Conservation (phyloP, 148 eudicot genomes). For the Spergularia marina region DNA sequence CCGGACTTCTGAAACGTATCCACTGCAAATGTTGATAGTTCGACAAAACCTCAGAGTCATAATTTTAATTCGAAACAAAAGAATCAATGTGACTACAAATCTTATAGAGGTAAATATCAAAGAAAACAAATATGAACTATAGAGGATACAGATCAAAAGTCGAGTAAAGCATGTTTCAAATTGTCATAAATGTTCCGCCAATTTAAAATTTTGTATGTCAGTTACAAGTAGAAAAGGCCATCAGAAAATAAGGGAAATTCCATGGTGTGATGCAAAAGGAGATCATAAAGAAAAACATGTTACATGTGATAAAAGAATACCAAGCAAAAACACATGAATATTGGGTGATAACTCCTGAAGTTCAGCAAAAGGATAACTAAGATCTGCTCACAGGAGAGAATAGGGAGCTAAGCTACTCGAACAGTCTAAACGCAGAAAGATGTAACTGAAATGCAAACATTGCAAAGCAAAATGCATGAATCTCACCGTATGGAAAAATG, state of each 20-base stretch:
- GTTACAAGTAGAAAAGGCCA: conserved; percentile 2
- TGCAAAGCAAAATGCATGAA: not conserved
- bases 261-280: not conserved
- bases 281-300: not conserved
- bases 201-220: not conserved
- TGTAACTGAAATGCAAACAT: not conserved
- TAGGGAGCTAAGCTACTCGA: not conserved
- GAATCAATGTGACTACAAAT: not conserved
- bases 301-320: not conserved
- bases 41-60: not conserved
- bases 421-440: not conserved
- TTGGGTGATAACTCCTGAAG: not conserved
- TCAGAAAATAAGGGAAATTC: not conserved
- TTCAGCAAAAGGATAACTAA: not conserved
- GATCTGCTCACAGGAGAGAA: not conserved
- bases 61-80: not conserved
- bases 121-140: not conserved
- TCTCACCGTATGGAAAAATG: conserved; percentile 56
- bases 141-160: not conserved
- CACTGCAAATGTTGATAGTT: conserved; percentile 41
- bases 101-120: not conserved
- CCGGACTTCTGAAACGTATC: conserved; percentile 58
- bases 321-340: not conserved
- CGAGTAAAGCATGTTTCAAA: not conserved
- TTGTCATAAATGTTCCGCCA: not conserved